phyloP scores from a whole-genome alignment of 192 early-diverging fungal species.

The Rhizophagus sp. region DNA sequence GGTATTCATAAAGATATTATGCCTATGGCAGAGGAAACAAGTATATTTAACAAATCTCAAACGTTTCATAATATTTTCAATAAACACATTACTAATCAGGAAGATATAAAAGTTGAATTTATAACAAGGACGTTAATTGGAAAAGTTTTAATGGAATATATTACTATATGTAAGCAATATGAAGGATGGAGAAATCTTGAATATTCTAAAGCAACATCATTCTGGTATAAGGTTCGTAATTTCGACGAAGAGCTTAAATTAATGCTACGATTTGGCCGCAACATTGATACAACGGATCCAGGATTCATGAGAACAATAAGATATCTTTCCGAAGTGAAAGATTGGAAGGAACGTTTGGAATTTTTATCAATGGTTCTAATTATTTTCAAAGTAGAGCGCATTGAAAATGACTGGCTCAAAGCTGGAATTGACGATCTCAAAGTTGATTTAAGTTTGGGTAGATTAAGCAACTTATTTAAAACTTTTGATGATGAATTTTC shows the following conservation, averaged over 20 bases:
- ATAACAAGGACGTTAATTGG: neutral
- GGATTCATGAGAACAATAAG: neutral
- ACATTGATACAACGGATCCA: neutral
- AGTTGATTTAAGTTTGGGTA: neutral
- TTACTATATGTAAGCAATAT: neutral
- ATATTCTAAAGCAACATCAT: neutral
- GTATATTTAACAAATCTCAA: neutral
- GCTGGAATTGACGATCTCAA: neutral
- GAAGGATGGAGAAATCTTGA: constrained; percentile 10
- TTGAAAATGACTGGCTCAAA: neutral
- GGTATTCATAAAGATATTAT: neutral
- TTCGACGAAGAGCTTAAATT: constrained; percentile 1
- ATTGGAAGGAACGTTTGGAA: neutral
- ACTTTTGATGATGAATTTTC: neutral
- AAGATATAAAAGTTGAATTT: neutral
- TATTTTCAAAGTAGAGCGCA: neutral
- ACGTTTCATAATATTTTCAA: constrained; percentile 23
- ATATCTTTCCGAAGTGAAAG: neutral
- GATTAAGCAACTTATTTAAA: neutral
- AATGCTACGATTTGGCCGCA: neutral
- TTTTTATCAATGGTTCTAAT: neutral
- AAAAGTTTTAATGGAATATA: neutral
- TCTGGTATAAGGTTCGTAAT: constrained; percentile 22
- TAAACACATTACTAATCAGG: neutral
- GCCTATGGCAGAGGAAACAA: neutral